Evolutionary conservation across 768 basidiomycete species (phyloP).

Genomic region (Psilocybe sp.): DNA sequence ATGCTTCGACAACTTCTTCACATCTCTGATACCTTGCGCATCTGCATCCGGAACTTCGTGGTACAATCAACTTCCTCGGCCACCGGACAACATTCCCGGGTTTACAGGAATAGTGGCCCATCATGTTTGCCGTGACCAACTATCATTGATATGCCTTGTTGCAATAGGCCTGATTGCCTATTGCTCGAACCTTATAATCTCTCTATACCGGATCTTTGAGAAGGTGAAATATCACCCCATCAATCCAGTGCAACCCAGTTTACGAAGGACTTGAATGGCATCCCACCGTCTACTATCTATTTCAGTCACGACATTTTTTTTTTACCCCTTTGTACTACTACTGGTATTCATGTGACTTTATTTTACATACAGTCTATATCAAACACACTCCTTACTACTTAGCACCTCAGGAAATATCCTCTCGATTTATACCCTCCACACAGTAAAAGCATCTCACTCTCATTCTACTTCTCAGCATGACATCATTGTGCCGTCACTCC

Average conservation of each 20-base stretch:
- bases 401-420: no score
- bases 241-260: constrained; percentile 18
- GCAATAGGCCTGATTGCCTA: constrained; percentile 77
- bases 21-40: constrained; percentile 78
- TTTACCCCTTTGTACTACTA: not conserved
- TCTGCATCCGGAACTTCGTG: constrained; percentile 57
- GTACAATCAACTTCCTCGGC: constrained; percentile 70
- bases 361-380: no score
- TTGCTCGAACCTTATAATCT: constrained; percentile 81
- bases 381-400: no score
- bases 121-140: constrained; percentile 69
- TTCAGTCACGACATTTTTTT: not conserved
- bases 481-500: no score
- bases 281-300: not conserved
- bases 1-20: constrained; percentile 90
- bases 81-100: constrained; percentile 39
- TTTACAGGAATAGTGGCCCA: constrained; percentile 48
- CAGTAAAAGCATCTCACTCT: no score
- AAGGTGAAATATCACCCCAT: constrained; percentile 74
- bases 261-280: constrained; percentile 11
- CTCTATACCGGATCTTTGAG: constrained; percentile 83
- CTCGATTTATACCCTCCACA: no score
- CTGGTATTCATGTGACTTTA: no score
- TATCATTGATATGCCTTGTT: constrained; percentile 76
- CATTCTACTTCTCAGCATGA: no score